Percentiles rank a stretch among this genome's conserved stretches.
phyloP scores from a whole-genome alignment of 306 rosid genomes.

The Mimosa bimucronata region DNA sequence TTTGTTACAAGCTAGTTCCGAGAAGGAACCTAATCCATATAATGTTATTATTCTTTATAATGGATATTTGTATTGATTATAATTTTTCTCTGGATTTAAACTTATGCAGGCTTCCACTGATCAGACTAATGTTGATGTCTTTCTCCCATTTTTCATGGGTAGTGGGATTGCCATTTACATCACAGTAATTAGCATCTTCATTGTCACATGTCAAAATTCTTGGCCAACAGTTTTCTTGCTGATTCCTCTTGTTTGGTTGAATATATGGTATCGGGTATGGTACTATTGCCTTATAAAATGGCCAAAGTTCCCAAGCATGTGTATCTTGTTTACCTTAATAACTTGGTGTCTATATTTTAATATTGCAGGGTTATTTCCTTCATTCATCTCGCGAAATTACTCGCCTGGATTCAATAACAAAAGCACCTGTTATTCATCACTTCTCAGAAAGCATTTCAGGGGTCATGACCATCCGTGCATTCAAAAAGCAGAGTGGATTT shows the following conservation, averaged over 20 bases:
- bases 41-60: background rate
- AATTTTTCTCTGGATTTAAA: constrained; percentile 13
- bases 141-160: constrained; percentile 68
- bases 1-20: background rate
- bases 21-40: background rate
- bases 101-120: constrained; percentile 82
- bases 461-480: constrained; percentile 86
- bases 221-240: constrained; percentile 96
- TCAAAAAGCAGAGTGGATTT: constrained; percentile 61
- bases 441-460: constrained; percentile 96
- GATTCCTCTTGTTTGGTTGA: constrained; percentile 86
- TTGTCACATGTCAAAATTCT: constrained; percentile 73
- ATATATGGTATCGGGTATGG: constrained; percentile 92
- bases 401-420: constrained; percentile 86
- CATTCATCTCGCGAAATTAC: constrained; percentile 89
- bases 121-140: constrained; percentile 80
- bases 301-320: background rate
- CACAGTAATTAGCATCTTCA: constrained; percentile 67
- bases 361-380: constrained; percentile 75
- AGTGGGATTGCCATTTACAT: constrained; percentile 68
- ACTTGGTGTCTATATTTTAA: background rate
- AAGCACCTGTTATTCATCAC: constrained; percentile 94
- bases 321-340: background rate
- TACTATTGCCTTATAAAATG: background rate
- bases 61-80: background rate